These are phyloP conservation scores for Phyllostachys edulis DNA, from an alignment of 176 grass and related monocot species.

Conservation along the genomic window DNA sequence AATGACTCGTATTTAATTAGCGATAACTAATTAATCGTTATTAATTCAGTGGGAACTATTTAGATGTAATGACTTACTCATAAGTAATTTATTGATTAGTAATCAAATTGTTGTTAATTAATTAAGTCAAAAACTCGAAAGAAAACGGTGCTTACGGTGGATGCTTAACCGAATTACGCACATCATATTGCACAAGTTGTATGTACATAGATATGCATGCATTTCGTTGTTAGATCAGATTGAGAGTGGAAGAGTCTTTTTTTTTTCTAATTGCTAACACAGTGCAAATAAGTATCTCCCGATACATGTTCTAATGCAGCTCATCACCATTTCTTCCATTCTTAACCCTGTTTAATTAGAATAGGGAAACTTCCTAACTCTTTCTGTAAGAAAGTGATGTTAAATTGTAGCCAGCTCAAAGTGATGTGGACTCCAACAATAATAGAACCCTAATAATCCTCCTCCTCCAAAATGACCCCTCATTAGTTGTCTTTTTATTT, in stretches of 20 bases:
- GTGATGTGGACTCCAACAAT: slow-evolving; percentile 47
- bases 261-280: not conserved
- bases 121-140: too few relatives aligned
- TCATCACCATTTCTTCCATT: not conserved
- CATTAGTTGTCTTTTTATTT: not conserved
- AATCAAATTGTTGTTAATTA: too few relatives aligned
- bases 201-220: not conserved
- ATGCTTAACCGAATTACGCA: not conserved
- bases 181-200: not conserved
- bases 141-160: not conserved
- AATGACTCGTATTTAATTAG: too few relatives aligned
- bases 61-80: too few relatives aligned
- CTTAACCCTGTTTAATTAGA: not conserved
- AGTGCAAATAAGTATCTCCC: not conserved
- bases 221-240: not conserved
- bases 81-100: too few relatives aligned
- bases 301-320: not conserved
- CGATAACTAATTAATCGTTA: too few relatives aligned
- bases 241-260: not conserved
- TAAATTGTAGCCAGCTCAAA: slow-evolving; percentile 36
- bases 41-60: too few relatives aligned
- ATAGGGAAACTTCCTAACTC: not conserved
- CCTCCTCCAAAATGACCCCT: slow-evolving; percentile 1
- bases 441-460: not conserved
- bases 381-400: not conserved